Evolutionary conservation across 192 early-diverging fungal genomes (phyloP).

Genomic region (Coemansia sp.): DNA sequence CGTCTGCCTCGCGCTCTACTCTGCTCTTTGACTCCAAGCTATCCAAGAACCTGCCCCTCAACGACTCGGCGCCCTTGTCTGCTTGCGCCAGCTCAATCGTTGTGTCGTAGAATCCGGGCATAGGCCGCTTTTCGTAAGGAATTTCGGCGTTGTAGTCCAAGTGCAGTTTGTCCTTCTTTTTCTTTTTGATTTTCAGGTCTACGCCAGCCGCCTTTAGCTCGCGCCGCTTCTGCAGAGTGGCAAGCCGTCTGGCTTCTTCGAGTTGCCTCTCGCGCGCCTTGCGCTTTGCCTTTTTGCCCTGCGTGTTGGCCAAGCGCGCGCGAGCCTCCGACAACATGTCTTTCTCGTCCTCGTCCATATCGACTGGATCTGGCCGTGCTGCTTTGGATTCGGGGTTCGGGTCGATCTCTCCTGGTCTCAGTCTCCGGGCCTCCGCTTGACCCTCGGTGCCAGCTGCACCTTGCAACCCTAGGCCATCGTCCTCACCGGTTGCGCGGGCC

Average conservation of each 20-base stretch:
- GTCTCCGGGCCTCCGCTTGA: constrained; percentile 66
- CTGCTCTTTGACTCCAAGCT: constrained; percentile 87
- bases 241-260: constrained; percentile 90
- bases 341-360: constrained; percentile 99
- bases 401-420: constrained; percentile 96
- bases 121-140: constrained; percentile 86
- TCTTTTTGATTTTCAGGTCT: constrained; percentile 71
- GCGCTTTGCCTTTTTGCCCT: constrained; percentile 99
- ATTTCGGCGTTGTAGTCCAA: constrained; percentile 98
- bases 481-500: constrained; percentile 67
- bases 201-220: constrained; percentile 99
- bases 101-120: constrained; percentile 91
- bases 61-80: constrained; percentile 60
- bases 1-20: constrained; percentile 80
- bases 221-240: constrained; percentile 88
- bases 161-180: constrained; percentile 60
- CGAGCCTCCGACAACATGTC: constrained; percentile 99
- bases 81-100: constrained; percentile 75
- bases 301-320: constrained; percentile 97
- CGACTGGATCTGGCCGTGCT: constrained; percentile 97
- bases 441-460: constrained; percentile 60
- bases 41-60: constrained; percentile 70
- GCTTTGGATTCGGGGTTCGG: constrained; percentile 96
- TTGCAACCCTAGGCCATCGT: constrained; percentile 59
- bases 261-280: constrained; percentile 98